Percentiles rank a stretch among this genome's conserved stretches.
Conservation (phyloP, 441 rosid species). For the Jatropha multifida region DNA sequence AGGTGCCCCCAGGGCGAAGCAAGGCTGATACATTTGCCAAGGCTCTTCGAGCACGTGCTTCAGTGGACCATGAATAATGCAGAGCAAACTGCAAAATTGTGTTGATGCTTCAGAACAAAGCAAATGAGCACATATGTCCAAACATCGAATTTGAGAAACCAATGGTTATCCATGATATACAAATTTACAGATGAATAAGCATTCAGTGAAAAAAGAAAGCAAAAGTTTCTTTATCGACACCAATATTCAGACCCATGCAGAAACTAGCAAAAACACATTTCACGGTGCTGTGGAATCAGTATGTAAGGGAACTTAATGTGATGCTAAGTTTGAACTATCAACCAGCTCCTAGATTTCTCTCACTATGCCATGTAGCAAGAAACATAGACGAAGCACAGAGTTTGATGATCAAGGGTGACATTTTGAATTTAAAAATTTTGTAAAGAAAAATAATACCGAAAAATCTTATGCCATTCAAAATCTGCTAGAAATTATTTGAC, state of each 20-base stretch:
- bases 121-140: not conserved
- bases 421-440: not conserved
- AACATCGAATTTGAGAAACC: not conserved
- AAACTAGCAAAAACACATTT: not conserved
- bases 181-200: not conserved
- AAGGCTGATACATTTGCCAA: constrained; percentile 90
- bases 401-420: not conserved
- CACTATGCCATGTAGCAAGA: not conserved
- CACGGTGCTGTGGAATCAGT: not conserved
- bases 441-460: not conserved
- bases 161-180: not conserved
- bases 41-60: constrained; percentile 88
- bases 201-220: not conserved
- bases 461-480: not conserved
- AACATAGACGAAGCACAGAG: not conserved
- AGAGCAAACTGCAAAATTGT: constrained; percentile 66
- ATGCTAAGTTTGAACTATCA: not conserved
- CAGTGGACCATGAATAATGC: constrained; percentile 98
- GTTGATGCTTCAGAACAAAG: constrained; percentile 5
- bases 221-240: not conserved
- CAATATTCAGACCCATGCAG: not conserved
- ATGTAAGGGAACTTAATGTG: not conserved
- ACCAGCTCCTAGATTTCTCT: not conserved
- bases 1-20: constrained; percentile 92
- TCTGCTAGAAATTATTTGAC: not conserved